phyloP scores from a whole-genome alignment of 2,329 filamentous ascomycete species.

The Scedosporium aurantiacum region DNA sequence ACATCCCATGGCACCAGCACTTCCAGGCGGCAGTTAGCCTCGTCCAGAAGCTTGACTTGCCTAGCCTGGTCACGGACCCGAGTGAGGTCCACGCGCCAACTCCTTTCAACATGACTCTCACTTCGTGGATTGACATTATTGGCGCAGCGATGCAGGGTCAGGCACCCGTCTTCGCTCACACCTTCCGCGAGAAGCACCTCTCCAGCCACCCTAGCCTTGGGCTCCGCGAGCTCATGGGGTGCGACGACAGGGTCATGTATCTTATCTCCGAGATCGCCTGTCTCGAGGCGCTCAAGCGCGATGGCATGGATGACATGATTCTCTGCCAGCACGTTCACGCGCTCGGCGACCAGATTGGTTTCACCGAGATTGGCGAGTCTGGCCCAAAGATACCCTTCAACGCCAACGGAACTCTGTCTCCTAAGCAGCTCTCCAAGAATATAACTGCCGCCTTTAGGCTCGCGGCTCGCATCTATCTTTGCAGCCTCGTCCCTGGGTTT shows the following conservation, averaged over 20 bases:
- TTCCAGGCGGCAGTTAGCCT: constrained; percentile 84
- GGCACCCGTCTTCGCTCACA: constrained; percentile 80
- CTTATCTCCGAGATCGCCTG: constrained; percentile 95
- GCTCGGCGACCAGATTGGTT: constrained; percentile 76
- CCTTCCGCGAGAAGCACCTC: constrained; percentile 90
- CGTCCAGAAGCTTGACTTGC: constrained; percentile 74
- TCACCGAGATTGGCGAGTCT: constrained; percentile 58
- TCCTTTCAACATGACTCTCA: constrained; percentile 90
- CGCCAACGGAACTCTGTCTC: constrained; percentile 62
- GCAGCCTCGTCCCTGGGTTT: constrained; percentile 84
- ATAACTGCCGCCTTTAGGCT: constrained; percentile 86
- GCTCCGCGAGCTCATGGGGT: constrained; percentile 89
- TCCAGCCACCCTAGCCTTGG: constrained; percentile 56
- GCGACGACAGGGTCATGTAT: constrained; percentile 95
- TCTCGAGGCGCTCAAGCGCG: constrained; percentile 75
- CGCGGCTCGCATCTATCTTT: constrained; percentile 92
- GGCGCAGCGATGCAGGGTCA: constrained; percentile 84
- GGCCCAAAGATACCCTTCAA: constrained; percentile 51
- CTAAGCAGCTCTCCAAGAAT: constrained; percentile 75
- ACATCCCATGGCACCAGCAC: constrained; percentile 95
- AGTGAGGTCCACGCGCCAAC: constrained; percentile 43
- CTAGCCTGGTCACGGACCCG: constrained; percentile 51
- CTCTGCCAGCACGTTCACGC: constrained; percentile 82
- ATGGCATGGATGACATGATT: constrained; percentile 73
- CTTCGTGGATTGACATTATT: constrained; percentile 93